Base-by-base conservation (phyloP, 441 rosid genomes). In the Flueggea neowawraea region DNA sequence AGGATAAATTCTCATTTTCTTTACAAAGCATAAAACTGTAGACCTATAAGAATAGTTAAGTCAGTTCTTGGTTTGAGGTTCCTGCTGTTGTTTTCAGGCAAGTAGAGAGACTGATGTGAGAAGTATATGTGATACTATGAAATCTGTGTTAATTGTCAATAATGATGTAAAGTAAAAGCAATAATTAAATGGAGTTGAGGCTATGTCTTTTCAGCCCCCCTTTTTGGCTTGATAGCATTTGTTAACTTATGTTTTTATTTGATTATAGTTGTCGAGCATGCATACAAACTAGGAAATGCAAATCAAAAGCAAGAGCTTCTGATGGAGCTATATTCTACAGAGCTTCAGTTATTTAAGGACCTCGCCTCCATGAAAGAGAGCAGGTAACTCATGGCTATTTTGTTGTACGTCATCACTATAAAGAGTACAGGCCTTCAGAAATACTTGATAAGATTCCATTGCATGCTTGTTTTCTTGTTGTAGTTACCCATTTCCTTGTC, bases 261-360 rank as follows among this genome's bases (percentile, higher is more conserved):
- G 15, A 57, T 47, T 69, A 58, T 76, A 91, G 98, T 88, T 64
- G 64, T 88, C 66, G 98, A 91, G 67, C 96, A 88, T 78, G 98
- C 89, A 57, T 95, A 91, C 71, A 77, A 85, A 60, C 63, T 84
- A 60, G 99, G 80, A 69, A 90, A 82, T 64, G 91, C 88, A 32
- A 65, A 82, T 71, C 95, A 91, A 65, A 95, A 88, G 58, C 98
- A 91, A 82, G 97, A 88, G 70, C 97, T 95, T 69, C 73, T 91
- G 69, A 71, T 77, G 68, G 99, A 90, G 73, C 71, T 95, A 61
- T 95, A 88, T 72, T 95, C 99, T 62, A 76, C 88, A 0, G 97
- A 95, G 79, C 88, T 95, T 69, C 93, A 85, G 67, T 75, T 95
- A 74, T 95, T 95, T 70, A 91, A 85, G 77, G 85, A 83, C 72